A percentile compares a stretch with the other conserved stretches of the same genome.
phyloP scores from a whole-genome alignment of 2,329 filamentous ascomycete genomes.

The Ceratocystiopsis brevicomis region DNA sequence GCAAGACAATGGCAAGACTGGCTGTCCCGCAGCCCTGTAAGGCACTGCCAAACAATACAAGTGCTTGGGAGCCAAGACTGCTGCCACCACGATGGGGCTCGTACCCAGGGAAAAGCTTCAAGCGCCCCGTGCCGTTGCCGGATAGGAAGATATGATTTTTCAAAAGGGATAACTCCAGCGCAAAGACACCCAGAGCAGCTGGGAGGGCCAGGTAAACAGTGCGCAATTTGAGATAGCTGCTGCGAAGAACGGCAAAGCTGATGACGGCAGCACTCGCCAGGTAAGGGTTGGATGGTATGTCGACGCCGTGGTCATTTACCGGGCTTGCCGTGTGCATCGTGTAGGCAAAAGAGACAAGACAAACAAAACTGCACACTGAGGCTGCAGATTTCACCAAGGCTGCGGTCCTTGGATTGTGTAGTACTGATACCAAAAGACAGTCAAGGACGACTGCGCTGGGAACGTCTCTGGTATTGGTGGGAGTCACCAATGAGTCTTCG shows the following conservation, averaged over 20 bases:
- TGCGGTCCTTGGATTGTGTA: no score
- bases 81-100: no score
- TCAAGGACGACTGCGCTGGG: no score
- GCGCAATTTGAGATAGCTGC: conserved; percentile 22
- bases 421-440: no score
- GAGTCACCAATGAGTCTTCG: no score
- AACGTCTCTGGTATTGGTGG: no score
- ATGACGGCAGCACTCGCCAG: conserved; percentile 32
- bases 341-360: no score
- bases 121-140: conserved; percentile 33
- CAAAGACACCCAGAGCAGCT: conserved; percentile 34
- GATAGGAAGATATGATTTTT: conserved; percentile 44
- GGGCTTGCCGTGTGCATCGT: no score
- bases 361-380: no score
- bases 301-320: not conserved
- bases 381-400: no score
- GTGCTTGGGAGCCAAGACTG: no score
- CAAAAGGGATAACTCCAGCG: conserved; percentile 39
- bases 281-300: conserved; percentile 18
- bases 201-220: conserved; percentile 26
- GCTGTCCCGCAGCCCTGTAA: not conserved
- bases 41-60: no score
- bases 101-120: conserved; percentile 14
- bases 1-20: not conserved
- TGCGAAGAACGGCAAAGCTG: conserved; percentile 32